These are phyloP conservation scores for Uronychia binucleata DNA, from an alignment of 73 alveolate species.

Conservation along the genomic window DNA sequence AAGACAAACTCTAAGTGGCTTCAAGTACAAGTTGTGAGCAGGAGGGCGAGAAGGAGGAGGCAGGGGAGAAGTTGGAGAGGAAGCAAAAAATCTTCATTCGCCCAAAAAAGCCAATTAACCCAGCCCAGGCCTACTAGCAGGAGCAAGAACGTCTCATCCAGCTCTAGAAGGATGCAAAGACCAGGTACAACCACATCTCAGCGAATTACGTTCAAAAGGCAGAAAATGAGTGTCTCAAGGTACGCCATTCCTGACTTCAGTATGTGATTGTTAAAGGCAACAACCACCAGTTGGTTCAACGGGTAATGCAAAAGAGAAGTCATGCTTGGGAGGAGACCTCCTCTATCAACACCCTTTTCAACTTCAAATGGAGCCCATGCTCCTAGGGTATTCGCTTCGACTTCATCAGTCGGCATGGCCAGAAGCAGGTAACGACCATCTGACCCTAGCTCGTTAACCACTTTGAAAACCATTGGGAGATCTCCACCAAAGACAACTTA, in stretches of 20 bases:
- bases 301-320: constrained; percentile 50
- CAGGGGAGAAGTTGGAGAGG: too few relatives aligned
- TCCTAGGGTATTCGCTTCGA: constrained; percentile 66
- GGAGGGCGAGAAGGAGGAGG: too few relatives aligned
- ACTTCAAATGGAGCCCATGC: constrained; percentile 72
- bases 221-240: too few relatives aligned
- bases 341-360: constrained; percentile 52
- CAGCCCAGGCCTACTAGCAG: too few relatives aligned
- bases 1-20: too few relatives aligned
- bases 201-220: too few relatives aligned
- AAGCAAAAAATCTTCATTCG: too few relatives aligned
- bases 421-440: constrained; percentile 47
- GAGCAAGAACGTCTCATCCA: too few relatives aligned
- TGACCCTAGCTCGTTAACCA: constrained; percentile 68
- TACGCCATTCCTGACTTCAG: constrained; percentile 3
- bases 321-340: constrained; percentile 57
- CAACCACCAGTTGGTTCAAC: constrained; percentile 57
- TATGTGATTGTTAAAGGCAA: constrained; percentile 51
- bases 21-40: too few relatives aligned
- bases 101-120: too few relatives aligned
- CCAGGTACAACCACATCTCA: too few relatives aligned
- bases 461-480: constrained; percentile 80
- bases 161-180: too few relatives aligned
- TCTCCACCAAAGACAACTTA: constrained; percentile 76
- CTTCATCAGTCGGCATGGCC: constrained; percentile 44